Conservation (phyloP, 73 alveolate species). For the Tetrahymena elliotti region DNA sequence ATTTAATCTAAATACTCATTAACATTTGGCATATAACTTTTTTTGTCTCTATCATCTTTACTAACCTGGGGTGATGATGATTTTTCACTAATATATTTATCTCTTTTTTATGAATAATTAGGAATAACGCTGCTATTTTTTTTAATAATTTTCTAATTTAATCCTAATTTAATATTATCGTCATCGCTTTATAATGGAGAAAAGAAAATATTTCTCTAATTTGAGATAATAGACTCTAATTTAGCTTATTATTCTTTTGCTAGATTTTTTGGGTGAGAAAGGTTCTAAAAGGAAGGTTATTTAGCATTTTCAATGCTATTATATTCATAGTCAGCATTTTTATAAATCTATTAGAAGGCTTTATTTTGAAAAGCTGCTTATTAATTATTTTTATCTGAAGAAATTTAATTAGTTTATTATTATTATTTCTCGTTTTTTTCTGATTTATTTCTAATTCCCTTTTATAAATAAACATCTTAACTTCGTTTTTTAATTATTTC, state of each 20-base stretch:
- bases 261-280: not conserved
- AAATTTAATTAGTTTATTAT: too few species aligned
- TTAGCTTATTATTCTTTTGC: not conserved
- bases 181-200: not conserved
- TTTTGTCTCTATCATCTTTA: not conserved
- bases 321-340: not conserved
- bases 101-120: not conserved
- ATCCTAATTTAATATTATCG: not conserved
- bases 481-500: not conserved
- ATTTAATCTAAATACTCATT: not conserved
- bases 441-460: not conserved
- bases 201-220: not conserved
- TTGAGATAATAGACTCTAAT: not conserved
- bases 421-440: not conserved
- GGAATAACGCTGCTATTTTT: not conserved
- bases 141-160: not conserved
- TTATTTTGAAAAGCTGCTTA: not conserved
- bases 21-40: not conserved
- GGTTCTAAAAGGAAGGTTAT: not conserved
- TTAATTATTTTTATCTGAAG: too few species aligned
- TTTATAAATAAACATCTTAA: not conserved
- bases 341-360: not conserved
- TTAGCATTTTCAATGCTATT: not conserved
- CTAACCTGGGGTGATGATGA: not conserved
- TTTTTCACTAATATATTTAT: not conserved